These are phyloP conservation scores for Vararia minispora DNA, from an alignment of 768 basidiomycete genomes.

Conservation along the genomic window DNA sequence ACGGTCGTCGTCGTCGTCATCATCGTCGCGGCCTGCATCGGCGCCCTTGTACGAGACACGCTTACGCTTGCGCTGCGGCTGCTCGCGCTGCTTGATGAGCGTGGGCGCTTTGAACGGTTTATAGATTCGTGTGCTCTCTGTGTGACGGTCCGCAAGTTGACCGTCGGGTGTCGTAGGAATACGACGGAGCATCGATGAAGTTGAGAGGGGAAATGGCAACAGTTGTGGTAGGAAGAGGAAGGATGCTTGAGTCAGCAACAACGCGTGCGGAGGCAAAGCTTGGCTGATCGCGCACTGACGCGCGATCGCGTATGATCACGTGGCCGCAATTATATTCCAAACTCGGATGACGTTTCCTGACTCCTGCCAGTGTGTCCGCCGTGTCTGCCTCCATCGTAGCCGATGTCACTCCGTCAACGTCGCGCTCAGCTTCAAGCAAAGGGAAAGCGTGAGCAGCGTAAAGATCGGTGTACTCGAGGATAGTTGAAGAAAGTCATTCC, in stretches of 20 bases:
- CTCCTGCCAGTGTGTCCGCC: no score
- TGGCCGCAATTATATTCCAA: slow-evolving; percentile 7
- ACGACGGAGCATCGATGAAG: slow-evolving; percentile 51
- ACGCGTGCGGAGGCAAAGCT: no score
- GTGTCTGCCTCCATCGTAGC: no score
- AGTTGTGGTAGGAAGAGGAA: not conserved
- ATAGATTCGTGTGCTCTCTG: slow-evolving; percentile 62
- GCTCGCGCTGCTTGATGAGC: slow-evolving; percentile 35
- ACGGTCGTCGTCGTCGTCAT: slow-evolving; percentile 44
- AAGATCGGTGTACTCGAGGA: no score
- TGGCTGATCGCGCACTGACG: not conserved
- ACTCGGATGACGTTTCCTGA: no score
- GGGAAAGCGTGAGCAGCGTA: no score
- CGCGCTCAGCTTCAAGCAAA: no score
- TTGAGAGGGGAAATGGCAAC: not conserved
- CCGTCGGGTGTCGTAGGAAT: slow-evolving; percentile 63
- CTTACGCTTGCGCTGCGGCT: slow-evolving; percentile 75
- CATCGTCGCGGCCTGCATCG: slow-evolving; percentile 40
- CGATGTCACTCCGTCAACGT: no score
- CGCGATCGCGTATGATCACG: slow-evolving; percentile 4
- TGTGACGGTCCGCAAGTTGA: slow-evolving; percentile 50
- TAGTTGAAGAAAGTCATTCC: no score
- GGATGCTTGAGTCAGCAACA: not conserved
- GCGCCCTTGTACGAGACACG: slow-evolving; percentile 76
- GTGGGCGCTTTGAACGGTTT: slow-evolving; percentile 77